Conservation (phyloP, 2,329 filamentous ascomycete genomes). For the Colletotrichum destructivum region DNA sequence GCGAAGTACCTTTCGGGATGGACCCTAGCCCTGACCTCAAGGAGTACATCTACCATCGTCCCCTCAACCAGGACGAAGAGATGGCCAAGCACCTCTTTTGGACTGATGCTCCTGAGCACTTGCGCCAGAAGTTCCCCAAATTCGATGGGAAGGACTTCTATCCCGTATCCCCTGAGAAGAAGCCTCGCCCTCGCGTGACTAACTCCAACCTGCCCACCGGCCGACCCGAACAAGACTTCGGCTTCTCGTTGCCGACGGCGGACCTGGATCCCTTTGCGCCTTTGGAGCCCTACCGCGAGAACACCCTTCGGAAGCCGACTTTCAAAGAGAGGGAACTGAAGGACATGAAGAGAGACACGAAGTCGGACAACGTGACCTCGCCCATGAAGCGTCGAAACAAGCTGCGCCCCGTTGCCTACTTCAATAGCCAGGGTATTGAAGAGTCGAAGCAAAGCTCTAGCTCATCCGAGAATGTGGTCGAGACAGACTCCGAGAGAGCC, state of each 20-base stretch:
- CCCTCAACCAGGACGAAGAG: conserved; percentile 72
- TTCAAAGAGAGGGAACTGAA: neutral
- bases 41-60: conserved; percentile 70
- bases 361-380: conserved; percentile 42
- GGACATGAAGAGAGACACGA: conserved; percentile 39
- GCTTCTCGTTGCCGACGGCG: conserved; percentile 28
- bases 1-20: conserved; percentile 63
- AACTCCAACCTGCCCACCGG: conserved; percentile 19
- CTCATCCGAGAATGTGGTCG: conserved; percentile 46
- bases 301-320: neutral
- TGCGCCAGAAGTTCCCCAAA: conserved; percentile 70
- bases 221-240: conserved; percentile 30
- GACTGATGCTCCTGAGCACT: conserved; percentile 68
- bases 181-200: conserved; percentile 38
- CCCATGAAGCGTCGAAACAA: conserved; percentile 38
- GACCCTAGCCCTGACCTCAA: conserved; percentile 57
- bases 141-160: conserved; percentile 78
- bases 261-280: conserved; percentile 37
- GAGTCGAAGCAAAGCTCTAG: conserved; percentile 29
- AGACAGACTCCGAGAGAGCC: conserved; percentile 64
- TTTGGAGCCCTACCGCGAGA: conserved; percentile 32
- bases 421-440: conserved; percentile 38
- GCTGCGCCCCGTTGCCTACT: conserved; percentile 28
- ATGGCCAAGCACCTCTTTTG: conserved; percentile 74
- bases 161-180: conserved; percentile 67